A percentile compares a stretch with the other conserved stretches of the same genome.
Conservation (phyloP, 208 protist species). For the Jaenimonas drosophilae region DNA sequence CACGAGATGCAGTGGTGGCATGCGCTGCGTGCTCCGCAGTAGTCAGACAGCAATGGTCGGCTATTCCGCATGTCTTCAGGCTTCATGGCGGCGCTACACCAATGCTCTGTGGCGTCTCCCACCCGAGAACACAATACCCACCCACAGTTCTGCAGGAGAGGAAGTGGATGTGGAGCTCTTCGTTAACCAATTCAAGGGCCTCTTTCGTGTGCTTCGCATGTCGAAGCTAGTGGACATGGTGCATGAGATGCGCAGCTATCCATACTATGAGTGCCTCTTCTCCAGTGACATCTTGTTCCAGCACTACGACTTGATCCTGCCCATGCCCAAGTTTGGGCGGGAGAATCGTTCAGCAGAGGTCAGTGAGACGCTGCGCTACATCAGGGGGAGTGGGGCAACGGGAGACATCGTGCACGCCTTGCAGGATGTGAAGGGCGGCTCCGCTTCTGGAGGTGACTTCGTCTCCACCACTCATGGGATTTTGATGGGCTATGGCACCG, state of each 20-base stretch:
- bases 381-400: constrained; percentile 63
- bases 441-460: constrained; percentile 64
- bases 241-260: constrained; percentile 74
- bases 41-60: too few species aligned
- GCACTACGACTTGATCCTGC: constrained; percentile 69
- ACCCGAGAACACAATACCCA: constrained; percentile 54
- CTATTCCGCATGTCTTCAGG: too few species aligned
- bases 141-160: constrained; percentile 51
- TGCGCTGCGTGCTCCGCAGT: not conserved
- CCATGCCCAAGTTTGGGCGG: constrained; percentile 78
- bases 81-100: constrained; percentile 34
- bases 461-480: constrained; percentile 64
- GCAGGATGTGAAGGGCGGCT: constrained; percentile 58
- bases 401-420: constrained; percentile 68
- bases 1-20: not conserved
- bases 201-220: constrained; percentile 51
- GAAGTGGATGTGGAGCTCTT: constrained; percentile 66
- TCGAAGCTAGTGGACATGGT: constrained; percentile 64
- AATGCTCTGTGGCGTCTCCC: constrained; percentile 74
- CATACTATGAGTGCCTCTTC: constrained; percentile 80
- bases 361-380: constrained; percentile 83
- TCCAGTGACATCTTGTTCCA: constrained; percentile 70
- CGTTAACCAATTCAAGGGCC: constrained; percentile 44
- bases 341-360: constrained; percentile 72
- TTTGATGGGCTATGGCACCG: constrained; percentile 64